These are phyloP conservation scores for Lithospermum erythrorhizon DNA, from an alignment of 257 asterid species.

Conservation along the genomic window DNA sequence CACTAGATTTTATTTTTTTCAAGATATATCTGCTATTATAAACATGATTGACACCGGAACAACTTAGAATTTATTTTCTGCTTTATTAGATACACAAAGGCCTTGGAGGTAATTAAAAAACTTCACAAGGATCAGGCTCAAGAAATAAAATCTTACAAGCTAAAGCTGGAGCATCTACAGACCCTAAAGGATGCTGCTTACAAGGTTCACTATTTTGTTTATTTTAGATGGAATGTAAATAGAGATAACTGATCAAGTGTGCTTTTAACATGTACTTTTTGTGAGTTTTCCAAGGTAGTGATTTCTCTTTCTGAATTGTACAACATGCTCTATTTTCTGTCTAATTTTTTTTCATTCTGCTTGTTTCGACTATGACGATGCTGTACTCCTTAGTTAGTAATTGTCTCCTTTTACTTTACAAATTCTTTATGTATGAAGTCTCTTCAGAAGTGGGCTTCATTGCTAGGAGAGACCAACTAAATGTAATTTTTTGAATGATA, in stretches of 20 bases:
- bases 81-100: constrained; percentile 77
- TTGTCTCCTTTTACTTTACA: not conserved
- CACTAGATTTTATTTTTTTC: not conserved
- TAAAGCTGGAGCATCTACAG: constrained; percentile 89
- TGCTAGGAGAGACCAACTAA: not conserved
- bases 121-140: constrained; percentile 97
- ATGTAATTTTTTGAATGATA: no score
- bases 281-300: not conserved
- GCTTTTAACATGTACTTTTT: not conserved
- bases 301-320: not conserved
- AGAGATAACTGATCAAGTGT: not conserved
- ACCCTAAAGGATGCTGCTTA: constrained; percentile 84
- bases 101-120: constrained; percentile 90
- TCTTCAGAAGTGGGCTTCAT: not conserved
- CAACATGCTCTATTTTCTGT: no score
- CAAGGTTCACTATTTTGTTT: constrained; percentile 40
- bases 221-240: not conserved
- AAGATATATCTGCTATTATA: not conserved
- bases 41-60: not conserved
- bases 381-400: no score
- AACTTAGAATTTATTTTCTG: constrained; percentile 6
- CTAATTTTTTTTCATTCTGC: no score
- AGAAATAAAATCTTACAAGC: constrained; percentile 78
- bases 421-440: not conserved
- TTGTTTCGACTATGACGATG: no score